Conservation (phyloP, 371 early-diverging fungal species). For the Mucor lusitanicus region DNA sequence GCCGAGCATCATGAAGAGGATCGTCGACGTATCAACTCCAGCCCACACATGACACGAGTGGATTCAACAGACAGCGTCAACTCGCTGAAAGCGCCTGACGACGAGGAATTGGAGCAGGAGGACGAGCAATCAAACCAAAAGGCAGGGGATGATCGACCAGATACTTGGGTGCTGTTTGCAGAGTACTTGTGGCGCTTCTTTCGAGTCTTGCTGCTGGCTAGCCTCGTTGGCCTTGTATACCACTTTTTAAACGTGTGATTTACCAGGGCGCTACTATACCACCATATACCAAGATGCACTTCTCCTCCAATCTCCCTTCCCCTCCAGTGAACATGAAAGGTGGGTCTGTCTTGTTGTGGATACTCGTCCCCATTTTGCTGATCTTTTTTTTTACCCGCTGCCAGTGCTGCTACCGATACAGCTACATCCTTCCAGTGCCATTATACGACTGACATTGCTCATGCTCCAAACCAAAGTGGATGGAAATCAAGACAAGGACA, state of each 20-base stretch:
- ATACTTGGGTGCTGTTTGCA: conserved; percentile 22
- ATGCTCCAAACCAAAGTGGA: too few species aligned
- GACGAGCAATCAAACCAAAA: neutral
- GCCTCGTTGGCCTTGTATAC: conserved; percentile 40
- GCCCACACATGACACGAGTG: conserved; percentile 4
- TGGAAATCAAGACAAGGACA: too few species aligned
- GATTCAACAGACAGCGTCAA: conserved; percentile 7
- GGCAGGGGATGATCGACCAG: neutral
- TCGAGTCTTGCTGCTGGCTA: conserved; percentile 39
- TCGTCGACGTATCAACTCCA: neutral
- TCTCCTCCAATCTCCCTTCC: too few species aligned
- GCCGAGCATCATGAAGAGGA: conserved; percentile 43
- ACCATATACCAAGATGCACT: neutral
- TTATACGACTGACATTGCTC: too few species aligned
- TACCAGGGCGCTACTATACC: too few species aligned
- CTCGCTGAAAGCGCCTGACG: conserved; percentile 14
- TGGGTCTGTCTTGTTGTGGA: too few species aligned
- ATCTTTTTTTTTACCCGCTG: too few species aligned
- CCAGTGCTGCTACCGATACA: too few species aligned
- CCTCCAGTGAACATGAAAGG: too few species aligned
- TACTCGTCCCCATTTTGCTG: too few species aligned
- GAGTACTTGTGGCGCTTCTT: conserved; percentile 49
- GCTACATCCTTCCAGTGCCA: too few species aligned
- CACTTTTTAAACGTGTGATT: conserved; percentile 24
- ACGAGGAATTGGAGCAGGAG: neutral